Evolutionary conservation across 805 yeast species (phyloP), one percentile per base, ranked within the genome.

Genomic region (Candida chilensis): DNA sequence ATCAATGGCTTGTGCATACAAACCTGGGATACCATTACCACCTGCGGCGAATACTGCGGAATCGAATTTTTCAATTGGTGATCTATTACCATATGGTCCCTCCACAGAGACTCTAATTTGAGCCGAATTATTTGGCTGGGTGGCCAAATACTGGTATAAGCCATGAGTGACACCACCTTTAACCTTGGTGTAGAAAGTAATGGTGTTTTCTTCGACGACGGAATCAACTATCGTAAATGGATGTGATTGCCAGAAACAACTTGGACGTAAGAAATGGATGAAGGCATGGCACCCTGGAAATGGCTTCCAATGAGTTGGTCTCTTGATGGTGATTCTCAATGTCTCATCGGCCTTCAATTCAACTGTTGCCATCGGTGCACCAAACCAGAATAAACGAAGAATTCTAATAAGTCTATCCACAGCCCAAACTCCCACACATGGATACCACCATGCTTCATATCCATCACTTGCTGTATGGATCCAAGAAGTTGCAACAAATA

Each of bases 261-360:
- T 38, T 27, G 61, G 57, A 20, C 43, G 54, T 27, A 73, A 42
- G 37, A 71, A 60, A 39, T 71, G 74, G 13, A 78, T 48, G 52
- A 72, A 78, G 17, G 74, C 73, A 47, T 72, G 78, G 16, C 78
- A 76, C 2, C 85, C 85, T 1, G 82, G 79, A 28, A 51, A 50
- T 4, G 69, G 60, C 16, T 60, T 57, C 78, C 82, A 78, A 40
- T 62, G 49, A 3, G 60, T 55, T 1, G 83, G 77, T 25, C 61
- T 65, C 13, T 67, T 67, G 9, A 74, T 60, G 11, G 60, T 52
- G 15, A 78, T 57, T 38, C 66, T 64, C 24, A 75, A 54, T 2
- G 74, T 55, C 27, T 75, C 64, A 27, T 58, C 62, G 16, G 60
- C 64, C 14, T 55, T 44, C 7, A 69, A 45, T n/a, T 45, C 38